These are phyloP conservation scores for Endocalyx cinctus DNA, from an alignment of 2,329 filamentous ascomycete genomes.

Conservation along the genomic window DNA sequence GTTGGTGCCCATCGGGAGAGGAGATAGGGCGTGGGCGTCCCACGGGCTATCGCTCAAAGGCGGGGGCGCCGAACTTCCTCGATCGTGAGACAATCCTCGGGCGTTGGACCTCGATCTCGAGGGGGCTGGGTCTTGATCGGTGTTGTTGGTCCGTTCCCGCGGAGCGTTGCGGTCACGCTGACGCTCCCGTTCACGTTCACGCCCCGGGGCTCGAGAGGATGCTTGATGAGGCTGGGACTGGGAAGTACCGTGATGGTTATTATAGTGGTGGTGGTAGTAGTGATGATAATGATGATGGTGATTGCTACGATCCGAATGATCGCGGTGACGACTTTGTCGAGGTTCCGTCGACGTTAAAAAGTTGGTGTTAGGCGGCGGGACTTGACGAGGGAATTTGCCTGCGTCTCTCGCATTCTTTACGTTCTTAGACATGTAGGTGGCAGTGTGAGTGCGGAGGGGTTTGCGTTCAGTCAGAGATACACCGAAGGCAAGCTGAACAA, in stretches of 20 bases:
- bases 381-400: conserved; percentile 40
- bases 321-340: conserved; percentile 22
- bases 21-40: conserved; percentile 32
- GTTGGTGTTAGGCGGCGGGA: conserved; percentile 41
- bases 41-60: conserved; percentile 43
- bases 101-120: conserved; percentile 16
- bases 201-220: conserved; percentile 10
- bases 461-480: conserved; percentile 44
- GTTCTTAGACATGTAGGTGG: conserved; percentile 44
- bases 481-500: conserved; percentile 48
- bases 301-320: conserved; percentile 12
- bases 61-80: conserved; percentile 46
- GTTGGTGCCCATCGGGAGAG: no score
- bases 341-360: conserved; percentile 30
- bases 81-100: conserved; percentile 32
- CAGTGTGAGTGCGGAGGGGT: conserved; percentile 37
- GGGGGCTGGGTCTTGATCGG: conserved; percentile 4
- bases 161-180: conserved; percentile 10
- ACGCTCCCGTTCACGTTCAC: conserved; percentile 14
- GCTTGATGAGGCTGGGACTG: conserved; percentile 4
- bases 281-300: conserved; percentile 11
- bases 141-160: conserved; percentile 10
- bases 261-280: conserved; percentile 7
- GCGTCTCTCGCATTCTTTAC: conserved; percentile 34
- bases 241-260: conserved; percentile 6